Evolutionary conservation across 2,329 filamentous ascomycete species (phyloP), one percentile per base, ranked within the genome.

Genomic region (Zymoseptoria passerinii): DNA sequence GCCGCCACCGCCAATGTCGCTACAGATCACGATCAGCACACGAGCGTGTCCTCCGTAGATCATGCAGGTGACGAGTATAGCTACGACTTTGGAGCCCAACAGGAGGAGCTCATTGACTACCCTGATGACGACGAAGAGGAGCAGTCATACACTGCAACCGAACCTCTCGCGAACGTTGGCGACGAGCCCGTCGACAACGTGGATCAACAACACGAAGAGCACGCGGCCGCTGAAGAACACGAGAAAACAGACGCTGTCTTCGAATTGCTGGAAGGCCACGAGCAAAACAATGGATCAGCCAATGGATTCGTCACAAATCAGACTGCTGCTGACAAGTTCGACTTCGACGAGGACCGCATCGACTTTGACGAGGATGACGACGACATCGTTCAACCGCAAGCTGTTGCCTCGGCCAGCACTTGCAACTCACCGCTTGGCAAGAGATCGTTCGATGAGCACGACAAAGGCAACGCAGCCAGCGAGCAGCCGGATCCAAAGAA

Each of bases 401-500:
- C 53, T 20, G 48, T 29, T 19, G 18, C 23, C n/a, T 50, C 48
- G 23, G 18, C 55, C 27, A 56, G 56, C 9, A 58, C 57, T 20
- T 56, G 56, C 9, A 61, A 63, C 28, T 69, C 68, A 18, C 67
- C 67, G 23, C 61, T 61, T 50, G 67, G 67, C 54, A 72, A 72
- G 65, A 68, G 70, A 18, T 66, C 68, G 8, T 66, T 69, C 53
- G 68, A 69, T 18, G 66, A 71, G 58, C 56, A 63, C 56, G 63
- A 61, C 28, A 65, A 64, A 27, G 58, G 65, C 23, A 64, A 68
- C 51, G 61, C 63, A 48, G 63, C 65, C 20, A 58, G 61, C 35
- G 66, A 64, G 1, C 61, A 69, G 55, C 67, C 66, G 48, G 64
- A 67, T 29, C 48, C 58, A 48, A 70, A 69, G 57, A 67, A 63